phyloP scores from a whole-genome alignment of 1,284 basidiomycete genomes.

The Mycosarcoma mackinlayi region DNA sequence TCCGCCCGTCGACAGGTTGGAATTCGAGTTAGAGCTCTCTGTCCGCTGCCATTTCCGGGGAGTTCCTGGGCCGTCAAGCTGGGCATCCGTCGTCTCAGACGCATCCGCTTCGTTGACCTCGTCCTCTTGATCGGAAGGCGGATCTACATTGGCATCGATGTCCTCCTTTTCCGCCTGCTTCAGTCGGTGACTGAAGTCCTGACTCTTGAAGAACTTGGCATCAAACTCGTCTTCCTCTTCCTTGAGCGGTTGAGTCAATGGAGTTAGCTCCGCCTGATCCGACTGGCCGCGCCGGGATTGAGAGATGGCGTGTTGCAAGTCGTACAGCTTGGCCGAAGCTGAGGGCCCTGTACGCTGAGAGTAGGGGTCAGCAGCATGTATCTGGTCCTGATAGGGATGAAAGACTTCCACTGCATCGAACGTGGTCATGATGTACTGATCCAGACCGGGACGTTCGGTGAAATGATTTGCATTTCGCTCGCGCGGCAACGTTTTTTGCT shows the following conservation, averaged over 20 bases:
- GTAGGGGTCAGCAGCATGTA: slow-evolving; percentile 37
- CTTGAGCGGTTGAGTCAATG: slow-evolving; percentile 13
- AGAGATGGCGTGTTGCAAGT: slow-evolving; percentile 46
- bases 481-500: slow-evolving; percentile 67
- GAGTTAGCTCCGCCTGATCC: slow-evolving; percentile 41
- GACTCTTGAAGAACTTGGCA: slow-evolving; percentile 64
- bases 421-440: slow-evolving; percentile 82
- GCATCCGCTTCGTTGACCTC: slow-evolving; percentile 7
- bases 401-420: slow-evolving; percentile 78
- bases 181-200: slow-evolving; percentile 58
- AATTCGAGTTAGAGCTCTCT: slow-evolving; percentile 29
- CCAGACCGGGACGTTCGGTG: slow-evolving; percentile 69
- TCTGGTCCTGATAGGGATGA: slow-evolving; percentile 49
- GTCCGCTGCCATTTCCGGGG: slow-evolving; percentile 25
- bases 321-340: slow-evolving; percentile 48
- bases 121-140: slow-evolving; percentile 34
- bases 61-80: slow-evolving; percentile 1
- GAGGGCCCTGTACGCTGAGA: slow-evolving; percentile 44
- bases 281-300: slow-evolving; percentile 59
- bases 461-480: slow-evolving; percentile 42
- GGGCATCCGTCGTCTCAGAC: slow-evolving; percentile 6
- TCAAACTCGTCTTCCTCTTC: slow-evolving; percentile 57
- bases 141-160: slow-evolving; percentile 29
- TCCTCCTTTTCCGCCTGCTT: slow-evolving; percentile 55
- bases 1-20: slow-evolving; percentile 20